These are phyloP conservation scores for Penicillium soppii DNA, from an alignment of 495 filamentous ascomycete genomes.

Conservation along the genomic window DNA sequence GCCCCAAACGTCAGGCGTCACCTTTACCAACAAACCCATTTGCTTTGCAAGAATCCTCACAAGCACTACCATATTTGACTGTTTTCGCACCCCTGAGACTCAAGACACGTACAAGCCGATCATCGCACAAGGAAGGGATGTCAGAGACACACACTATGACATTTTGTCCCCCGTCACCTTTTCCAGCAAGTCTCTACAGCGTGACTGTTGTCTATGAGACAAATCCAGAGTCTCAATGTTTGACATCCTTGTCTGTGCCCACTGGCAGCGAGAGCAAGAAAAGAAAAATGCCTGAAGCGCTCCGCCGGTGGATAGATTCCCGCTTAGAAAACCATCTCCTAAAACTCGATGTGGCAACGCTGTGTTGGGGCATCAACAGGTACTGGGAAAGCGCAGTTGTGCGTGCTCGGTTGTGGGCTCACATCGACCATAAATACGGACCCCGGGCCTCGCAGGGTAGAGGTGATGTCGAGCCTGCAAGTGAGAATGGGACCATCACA, in stretches of 20 bases:
- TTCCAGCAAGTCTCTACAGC: constrained; percentile 36
- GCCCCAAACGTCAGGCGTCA: constrained; percentile 18
- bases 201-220: constrained; percentile 40
- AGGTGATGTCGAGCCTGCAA: background rate
- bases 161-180: constrained; percentile 38
- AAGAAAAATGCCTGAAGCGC: constrained; percentile 25
- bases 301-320: constrained; percentile 43
- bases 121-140: constrained; percentile 13
- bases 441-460: background rate
- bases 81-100: constrained; percentile 39
- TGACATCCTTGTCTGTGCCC: constrained; percentile 33
- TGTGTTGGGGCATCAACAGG: constrained; percentile 44
- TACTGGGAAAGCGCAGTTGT: constrained; percentile 43
- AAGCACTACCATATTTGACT: constrained; percentile 35
- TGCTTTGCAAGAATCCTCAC: constrained; percentile 28
- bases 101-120: constrained; percentile 23
- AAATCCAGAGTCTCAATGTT: constrained; percentile 36
- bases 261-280: constrained; percentile 20
- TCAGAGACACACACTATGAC: constrained; percentile 39
- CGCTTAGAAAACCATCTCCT: constrained; percentile 37
- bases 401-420: constrained; percentile 40
- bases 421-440: constrained; percentile 28
- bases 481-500: constrained; percentile 14
- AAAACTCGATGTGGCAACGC: constrained; percentile 40
- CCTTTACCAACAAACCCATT: constrained; percentile 37